Evolutionary conservation across 331 rosid species (phyloP).

Genomic region (Acacia pycnantha): DNA sequence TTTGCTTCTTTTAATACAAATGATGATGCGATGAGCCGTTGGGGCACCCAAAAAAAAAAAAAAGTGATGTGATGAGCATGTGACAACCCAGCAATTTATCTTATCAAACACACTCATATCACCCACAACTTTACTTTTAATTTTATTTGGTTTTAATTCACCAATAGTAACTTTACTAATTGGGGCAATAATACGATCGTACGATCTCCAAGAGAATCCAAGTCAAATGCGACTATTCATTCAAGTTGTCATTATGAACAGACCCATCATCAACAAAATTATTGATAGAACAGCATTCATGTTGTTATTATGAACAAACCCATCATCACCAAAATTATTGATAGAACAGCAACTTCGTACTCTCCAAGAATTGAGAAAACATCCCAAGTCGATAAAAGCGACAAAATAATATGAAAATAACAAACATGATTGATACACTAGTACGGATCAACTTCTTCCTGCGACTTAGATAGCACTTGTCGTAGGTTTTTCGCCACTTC

Average conservation of each 20-base stretch:
- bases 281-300: too few relatives aligned
- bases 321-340: not conserved
- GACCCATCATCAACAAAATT: too few relatives aligned
- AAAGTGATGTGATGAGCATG: too few relatives aligned
- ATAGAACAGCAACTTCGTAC: not conserved
- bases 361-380: not conserved
- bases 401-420: not conserved
- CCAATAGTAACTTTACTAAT: not conserved
- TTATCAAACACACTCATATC: not conserved
- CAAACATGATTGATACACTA: slow-evolving; percentile 36
- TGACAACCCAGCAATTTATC: too few relatives aligned
- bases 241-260: not conserved
- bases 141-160: too few relatives aligned
- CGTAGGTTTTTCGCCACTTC: not conserved
- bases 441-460: slow-evolving; percentile 32
- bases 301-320: not conserved
- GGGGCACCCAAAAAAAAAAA: too few relatives aligned
- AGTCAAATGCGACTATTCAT: not conserved
- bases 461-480: not conserved
- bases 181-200: not conserved
- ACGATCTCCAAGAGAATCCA: not conserved
- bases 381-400: not conserved
- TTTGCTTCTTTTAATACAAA: too few relatives aligned
- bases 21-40: too few relatives aligned
- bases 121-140: not conserved